Evolutionary conservation across 2,329 filamentous ascomycete genomes (phyloP), one percentile per base, ranked within the genome.

Genomic region (Diaporthe vaccinii): DNA sequence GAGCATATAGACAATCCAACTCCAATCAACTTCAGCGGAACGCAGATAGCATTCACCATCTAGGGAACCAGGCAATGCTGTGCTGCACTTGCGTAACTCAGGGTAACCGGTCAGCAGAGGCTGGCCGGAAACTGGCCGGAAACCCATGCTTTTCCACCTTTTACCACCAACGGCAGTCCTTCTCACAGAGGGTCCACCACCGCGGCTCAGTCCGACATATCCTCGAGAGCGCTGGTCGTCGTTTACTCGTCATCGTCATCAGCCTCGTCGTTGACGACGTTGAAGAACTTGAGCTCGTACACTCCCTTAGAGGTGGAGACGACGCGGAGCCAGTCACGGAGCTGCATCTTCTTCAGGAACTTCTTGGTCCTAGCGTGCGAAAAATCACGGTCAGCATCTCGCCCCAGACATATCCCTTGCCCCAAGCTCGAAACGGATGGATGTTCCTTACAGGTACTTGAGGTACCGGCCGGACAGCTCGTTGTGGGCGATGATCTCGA

Each of bases 261-360:
- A 82, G 91, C 96, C 86, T 96, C 96, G 87, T 99, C 97, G 88
- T 98, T 97, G 84, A 98, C 96, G 85, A 99, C 96, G 92, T 99
- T 99, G 95, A 98, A 99, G 96, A 99, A 99, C 91, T 98, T 96
- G 89, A 99, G 94, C 92, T 98, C 96, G 91, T 99, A 99, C 80
- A 98, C 96, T 86, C 97, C 96, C 91, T 96, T 96, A 87, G 94
- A 95, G 86, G 96, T 98, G 82, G 95, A 97, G 85, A 99, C 97
- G 83, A 99, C 96, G 84, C 97, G 96, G 85, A 99, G 94, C 97
- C 97, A 99, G 92, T 99, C 97, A 90, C 97, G 95, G 86, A 99
- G 95, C 93, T 98, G 96, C 92, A 98, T 95, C 95, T 99, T 99
- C 95, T 99, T 99, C 89, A 99, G 94, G 94, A 98, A 99, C 93